Evolutionary conservation across 495 filamentous ascomycete genomes (phyloP).

Genomic region (Podospora conica): DNA sequence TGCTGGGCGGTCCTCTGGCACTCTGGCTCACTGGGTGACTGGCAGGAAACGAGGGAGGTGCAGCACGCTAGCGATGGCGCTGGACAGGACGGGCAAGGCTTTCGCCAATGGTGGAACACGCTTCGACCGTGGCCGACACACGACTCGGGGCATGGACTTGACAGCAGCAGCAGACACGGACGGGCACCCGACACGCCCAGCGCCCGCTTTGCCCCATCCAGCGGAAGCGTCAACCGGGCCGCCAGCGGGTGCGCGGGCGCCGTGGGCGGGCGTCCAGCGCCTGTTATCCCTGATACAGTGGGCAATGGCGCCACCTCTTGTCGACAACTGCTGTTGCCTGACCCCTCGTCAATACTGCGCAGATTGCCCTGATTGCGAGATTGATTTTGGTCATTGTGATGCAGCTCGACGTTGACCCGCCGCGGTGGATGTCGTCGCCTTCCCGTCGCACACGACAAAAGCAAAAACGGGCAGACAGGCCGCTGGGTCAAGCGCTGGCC

Average conservation of each 20-base stretch:
- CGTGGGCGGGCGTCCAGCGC: background rate
- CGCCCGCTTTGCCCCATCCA: background rate
- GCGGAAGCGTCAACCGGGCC: slow-evolving; percentile 14
- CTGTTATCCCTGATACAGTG: background rate
- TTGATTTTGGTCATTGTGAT: background rate
- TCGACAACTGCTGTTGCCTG: background rate
- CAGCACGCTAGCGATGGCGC: slow-evolving; percentile 31
- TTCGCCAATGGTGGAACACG: slow-evolving; percentile 24
- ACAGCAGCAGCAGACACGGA: slow-evolving; percentile 4
- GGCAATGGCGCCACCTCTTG: background rate
- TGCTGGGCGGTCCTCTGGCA: too few relatives aligned
- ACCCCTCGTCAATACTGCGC: background rate
- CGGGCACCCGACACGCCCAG: background rate
- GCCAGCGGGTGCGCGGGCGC: slow-evolving; percentile 25
- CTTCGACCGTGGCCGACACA: background rate
- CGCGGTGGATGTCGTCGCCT: background rate
- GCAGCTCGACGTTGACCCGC: background rate
- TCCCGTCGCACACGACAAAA: background rate
- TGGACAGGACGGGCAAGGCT: slow-evolving; percentile 25
- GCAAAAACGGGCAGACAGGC: background rate
- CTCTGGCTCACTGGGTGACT: background rate
- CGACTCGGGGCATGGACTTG: too few relatives aligned
- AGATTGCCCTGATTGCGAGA: background rate
- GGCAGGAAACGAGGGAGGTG: slow-evolving; percentile 28
- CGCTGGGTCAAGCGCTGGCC: background rate